Evolutionary conservation across 164 flowering plant species (phyloP).

Genomic region (Aristolochia contorta): DNA sequence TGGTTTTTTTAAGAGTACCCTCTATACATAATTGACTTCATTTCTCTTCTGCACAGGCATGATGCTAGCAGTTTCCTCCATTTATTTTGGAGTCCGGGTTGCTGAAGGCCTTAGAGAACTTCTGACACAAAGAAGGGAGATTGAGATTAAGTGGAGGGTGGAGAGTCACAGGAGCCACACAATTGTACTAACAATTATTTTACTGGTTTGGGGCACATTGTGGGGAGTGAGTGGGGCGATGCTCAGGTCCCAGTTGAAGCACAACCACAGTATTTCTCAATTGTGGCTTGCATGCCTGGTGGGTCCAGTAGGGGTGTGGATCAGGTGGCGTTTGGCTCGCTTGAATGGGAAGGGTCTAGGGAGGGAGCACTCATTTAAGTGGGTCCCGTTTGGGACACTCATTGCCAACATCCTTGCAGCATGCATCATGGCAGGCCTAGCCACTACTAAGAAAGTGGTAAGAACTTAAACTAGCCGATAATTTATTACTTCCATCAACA

Average conservation of each 20-base stretch:
- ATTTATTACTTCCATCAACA: background rate
- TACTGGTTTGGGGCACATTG: conserved; percentile 29
- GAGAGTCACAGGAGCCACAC: conserved; percentile 24
- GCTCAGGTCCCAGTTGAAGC: conserved; percentile 27
- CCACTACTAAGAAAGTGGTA: conserved; percentile 59
- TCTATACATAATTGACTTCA: background rate
- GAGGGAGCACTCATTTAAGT: conserved; percentile 32
- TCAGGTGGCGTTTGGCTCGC: conserved; percentile 77
- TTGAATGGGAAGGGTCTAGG: conserved; percentile 82
- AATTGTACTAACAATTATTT: conserved; percentile 26
- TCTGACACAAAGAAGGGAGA: conserved; percentile 13
- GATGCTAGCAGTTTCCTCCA: conserved; percentile 48
- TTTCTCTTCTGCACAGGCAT: conserved; percentile 32
- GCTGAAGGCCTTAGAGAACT: conserved; percentile 63
- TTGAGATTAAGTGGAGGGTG: conserved; percentile 20
- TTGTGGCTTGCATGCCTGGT: conserved; percentile 83
- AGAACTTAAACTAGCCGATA: conserved; percentile 4
- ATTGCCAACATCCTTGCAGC: conserved; percentile 76
- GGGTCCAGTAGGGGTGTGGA: conserved; percentile 85
- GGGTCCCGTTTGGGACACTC: conserved; percentile 92
- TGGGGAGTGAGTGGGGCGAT: conserved; percentile 44
- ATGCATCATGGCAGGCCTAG: conserved; percentile 70
- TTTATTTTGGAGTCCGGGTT: conserved; percentile 59
- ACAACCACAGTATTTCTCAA: conserved; percentile 33
- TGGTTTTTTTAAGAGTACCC: too few relatives aligned